Evolutionary conservation across 2,329 filamentous ascomycete genomes (phyloP).

Genomic region (Beauveria bassiana): DNA sequence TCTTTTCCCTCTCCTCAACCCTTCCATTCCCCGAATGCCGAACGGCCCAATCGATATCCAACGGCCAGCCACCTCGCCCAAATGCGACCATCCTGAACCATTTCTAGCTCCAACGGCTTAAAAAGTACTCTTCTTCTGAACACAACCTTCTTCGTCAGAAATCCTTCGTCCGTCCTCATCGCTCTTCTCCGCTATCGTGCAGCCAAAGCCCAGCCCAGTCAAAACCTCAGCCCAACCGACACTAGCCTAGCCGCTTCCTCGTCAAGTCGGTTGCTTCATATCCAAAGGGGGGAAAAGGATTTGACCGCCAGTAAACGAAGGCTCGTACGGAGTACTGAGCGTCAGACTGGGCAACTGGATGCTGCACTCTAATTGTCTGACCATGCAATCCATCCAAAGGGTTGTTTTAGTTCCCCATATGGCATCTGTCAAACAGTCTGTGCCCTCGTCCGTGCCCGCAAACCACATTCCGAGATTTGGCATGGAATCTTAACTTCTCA

Average conservation of each 20-base stretch:
- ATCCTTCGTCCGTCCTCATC: background rate
- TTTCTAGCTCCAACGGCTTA: background rate
- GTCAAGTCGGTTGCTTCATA: background rate
- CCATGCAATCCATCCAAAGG: background rate
- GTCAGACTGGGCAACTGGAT: background rate
- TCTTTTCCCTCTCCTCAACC: background rate
- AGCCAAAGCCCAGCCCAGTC: background rate
- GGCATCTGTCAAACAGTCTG: constrained; percentile 6
- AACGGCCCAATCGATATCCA: background rate
- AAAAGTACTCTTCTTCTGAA: background rate
- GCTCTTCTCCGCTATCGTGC: constrained; percentile 1
- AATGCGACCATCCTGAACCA: background rate
- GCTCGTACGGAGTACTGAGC: background rate
- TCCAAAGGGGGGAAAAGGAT: background rate
- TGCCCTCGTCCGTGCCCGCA: constrained; percentile 6
- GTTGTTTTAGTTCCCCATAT: background rate
- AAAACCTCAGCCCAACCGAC: background rate
- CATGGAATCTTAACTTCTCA: constrained; percentile 4
- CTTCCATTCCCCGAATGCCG: background rate
- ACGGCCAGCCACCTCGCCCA: background rate
- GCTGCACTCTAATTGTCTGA: background rate
- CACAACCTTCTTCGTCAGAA: background rate
- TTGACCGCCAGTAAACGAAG: background rate
- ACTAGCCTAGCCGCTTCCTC: background rate
- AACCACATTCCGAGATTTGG: constrained; percentile 5